phyloP scores from a whole-genome alignment of 345 rosid genomes.

The Fremontodendron californicum region DNA sequence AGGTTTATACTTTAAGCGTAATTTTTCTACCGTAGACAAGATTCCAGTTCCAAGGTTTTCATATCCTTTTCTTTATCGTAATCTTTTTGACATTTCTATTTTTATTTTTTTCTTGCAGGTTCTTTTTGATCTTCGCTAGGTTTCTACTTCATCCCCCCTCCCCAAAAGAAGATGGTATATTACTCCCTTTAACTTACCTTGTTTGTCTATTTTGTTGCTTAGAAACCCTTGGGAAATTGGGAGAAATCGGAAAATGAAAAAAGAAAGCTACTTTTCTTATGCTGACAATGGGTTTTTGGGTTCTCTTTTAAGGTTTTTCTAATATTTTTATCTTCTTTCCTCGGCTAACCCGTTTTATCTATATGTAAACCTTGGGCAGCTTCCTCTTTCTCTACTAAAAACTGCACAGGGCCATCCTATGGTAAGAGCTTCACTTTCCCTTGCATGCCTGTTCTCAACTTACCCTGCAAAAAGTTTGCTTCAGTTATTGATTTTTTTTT shows the following conservation, averaged over 20 bases:
- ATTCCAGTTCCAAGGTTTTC: neutral
- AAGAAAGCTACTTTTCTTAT: neutral
- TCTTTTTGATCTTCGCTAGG: neutral
- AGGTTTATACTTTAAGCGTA: neutral
- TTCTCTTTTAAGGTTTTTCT: neutral
- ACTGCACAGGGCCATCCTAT: conserved; percentile 87
- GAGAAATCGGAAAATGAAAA: neutral
- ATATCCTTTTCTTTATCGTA: neutral
- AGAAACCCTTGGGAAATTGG: neutral
- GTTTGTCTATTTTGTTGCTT: neutral
- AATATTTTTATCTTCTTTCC: neutral
- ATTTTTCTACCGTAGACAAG: neutral
- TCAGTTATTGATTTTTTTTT: neutral
- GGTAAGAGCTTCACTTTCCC: conserved; percentile 34
- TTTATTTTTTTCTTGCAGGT: neutral
- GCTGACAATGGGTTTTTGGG: neutral
- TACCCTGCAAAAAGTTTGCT: neutral
- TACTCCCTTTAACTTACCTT: neutral
- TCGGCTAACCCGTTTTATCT: neutral
- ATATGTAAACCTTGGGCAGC: conserved; percentile 32
- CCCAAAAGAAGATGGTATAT: neutral
- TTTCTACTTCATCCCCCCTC: neutral
- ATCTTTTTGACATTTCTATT: neutral
- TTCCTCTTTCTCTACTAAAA: conserved; percentile 76
- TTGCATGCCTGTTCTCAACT: neutral